Evolutionary conservation across 2,329 filamentous ascomycete species (phyloP), one percentile per base, ranked within the genome.

Genomic region (Fusarium ramigenum): DNA sequence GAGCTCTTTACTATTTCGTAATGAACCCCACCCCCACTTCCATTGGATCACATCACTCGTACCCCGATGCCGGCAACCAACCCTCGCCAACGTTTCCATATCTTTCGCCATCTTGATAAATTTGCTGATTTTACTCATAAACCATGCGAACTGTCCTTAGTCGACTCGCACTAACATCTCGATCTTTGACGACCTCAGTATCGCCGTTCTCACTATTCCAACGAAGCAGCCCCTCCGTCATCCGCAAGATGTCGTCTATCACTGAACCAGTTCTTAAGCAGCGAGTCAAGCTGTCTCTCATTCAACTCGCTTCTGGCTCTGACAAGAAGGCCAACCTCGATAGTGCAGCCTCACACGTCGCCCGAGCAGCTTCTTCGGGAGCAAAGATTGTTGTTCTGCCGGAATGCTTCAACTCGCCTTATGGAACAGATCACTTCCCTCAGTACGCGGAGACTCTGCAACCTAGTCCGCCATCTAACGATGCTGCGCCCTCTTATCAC

Each of bases 361-460:
- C 94, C 71, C 91, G 94, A 81, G 96, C 96, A 9, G 92, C 94
- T 30, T 82, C 85, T 32, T 85, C 85, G 7, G 96, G 96, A 75
- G 94, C 96, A 68, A 91, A 93, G 64, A 91, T 99, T 67, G 92
- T 98, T 74, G 94, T 98, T 39, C 89, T 99, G 23, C 96, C 96
- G 40, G 96, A 99, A 85, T 99, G 96, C 87, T 99, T 99, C 90
- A 99, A 99, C 86, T 97, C 93, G 46, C 96, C 96, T 14, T 99
- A 99, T 83, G 96, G 96, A 75, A 95, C 91, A 75, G 83, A 94
- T 79, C 95, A 92, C 87, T 99, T 99, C 84, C 92, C 95, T 60
- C 89, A 91, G 69, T 98, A 98, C 82, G 95, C 96, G 75, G 96
- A 99, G 84, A 92, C 90, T 4, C 91, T 98, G n/a, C 83, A 85